Evolutionary conservation across 2,329 filamentous ascomycete genomes (phyloP).

Genomic region (Bimuria novae-zelandiae): DNA sequence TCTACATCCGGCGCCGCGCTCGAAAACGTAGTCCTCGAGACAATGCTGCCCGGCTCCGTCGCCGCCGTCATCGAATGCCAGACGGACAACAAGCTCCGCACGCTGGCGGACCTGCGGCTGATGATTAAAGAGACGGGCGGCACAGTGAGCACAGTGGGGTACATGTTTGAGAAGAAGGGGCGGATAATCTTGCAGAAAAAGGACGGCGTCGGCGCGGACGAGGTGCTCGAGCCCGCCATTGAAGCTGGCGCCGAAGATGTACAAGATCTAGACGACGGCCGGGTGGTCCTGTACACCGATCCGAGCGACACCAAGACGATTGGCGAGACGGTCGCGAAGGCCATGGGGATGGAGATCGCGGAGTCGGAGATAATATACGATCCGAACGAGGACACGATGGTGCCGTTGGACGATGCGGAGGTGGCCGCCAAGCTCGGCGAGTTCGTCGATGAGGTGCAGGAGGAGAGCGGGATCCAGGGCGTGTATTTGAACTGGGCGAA

Average conservation of each 20-base stretch:
- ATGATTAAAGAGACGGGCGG: constrained; percentile 75
- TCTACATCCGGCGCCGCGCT: constrained; percentile 74
- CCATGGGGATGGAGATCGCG: constrained; percentile 68
- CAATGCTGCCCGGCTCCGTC: constrained; percentile 73
- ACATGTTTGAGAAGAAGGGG: constrained; percentile 84
- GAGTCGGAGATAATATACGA: constrained; percentile 84
- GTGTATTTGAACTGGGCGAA: constrained; percentile 72
- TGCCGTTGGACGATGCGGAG: constrained; percentile 63
- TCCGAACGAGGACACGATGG: constrained; percentile 77
- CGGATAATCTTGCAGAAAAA: constrained; percentile 70
- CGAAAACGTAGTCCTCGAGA: constrained; percentile 79
- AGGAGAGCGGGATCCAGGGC: constrained; percentile 77
- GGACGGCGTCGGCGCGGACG: constrained; percentile 63
- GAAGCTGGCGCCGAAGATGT: constrained; percentile 83
- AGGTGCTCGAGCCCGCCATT: constrained; percentile 78
- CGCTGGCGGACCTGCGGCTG: constrained; percentile 72
- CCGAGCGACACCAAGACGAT: constrained; percentile 67
- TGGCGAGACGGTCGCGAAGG: constrained; percentile 65
- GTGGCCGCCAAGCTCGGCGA: constrained; percentile 62
- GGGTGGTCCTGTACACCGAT: constrained; percentile 72
- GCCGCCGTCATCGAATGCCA: constrained; percentile 84
- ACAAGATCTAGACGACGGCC: constrained; percentile 66
- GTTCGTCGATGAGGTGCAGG: constrained; percentile 65
- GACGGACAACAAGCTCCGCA: constrained; percentile 78
- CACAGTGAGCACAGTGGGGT: constrained; percentile 72